Percentiles rank a stretch among this genome's conserved stretches.
These are phyloP conservation scores for Moelleriella libera DNA, from an alignment of 2,329 filamentous ascomycete genomes.

Conservation along the genomic window DNA sequence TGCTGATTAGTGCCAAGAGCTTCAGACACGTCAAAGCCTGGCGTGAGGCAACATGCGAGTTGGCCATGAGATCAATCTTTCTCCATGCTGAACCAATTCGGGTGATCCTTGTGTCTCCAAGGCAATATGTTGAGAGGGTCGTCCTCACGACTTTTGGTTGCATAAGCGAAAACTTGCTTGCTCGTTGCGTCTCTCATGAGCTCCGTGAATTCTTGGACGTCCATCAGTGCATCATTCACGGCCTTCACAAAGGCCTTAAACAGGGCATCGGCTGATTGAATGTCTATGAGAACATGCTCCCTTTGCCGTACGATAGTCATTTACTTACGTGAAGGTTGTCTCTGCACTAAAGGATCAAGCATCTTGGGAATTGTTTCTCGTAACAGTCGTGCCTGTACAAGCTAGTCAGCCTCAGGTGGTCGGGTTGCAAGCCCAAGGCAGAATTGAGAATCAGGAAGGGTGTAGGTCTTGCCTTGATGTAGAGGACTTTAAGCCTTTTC, in stretches of 20 bases:
- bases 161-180: conserved; percentile 35
- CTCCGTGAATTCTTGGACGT: conserved; percentile 36
- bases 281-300: conserved; percentile 1
- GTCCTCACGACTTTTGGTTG: conserved; percentile 35
- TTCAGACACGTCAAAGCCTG: no score
- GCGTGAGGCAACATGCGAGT: not conserved
- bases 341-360: conserved; percentile 32
- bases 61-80: conserved; percentile 7
- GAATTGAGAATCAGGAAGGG: conserved; percentile 7
- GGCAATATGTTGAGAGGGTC: conserved; percentile 42
- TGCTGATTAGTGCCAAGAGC: no score
- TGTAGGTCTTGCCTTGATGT: conserved; percentile 30
- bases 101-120: conserved; percentile 44
- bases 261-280: conserved; percentile 30
- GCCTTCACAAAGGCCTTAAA: conserved; percentile 33
- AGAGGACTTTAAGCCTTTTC: conserved; percentile 36
- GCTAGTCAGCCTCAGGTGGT: not conserved
- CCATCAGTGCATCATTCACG: conserved; percentile 29
- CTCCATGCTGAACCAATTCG: conserved; percentile 37
- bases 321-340: conserved; percentile 35
- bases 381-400: conserved; percentile 16
- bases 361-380: conserved; percentile 23
- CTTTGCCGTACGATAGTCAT: not conserved
- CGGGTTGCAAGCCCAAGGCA: not conserved
- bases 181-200: conserved; percentile 31